Evolutionary conservation across 2,329 filamentous ascomycete genomes (phyloP).

Genomic region (Aspergillus sp.): DNA sequence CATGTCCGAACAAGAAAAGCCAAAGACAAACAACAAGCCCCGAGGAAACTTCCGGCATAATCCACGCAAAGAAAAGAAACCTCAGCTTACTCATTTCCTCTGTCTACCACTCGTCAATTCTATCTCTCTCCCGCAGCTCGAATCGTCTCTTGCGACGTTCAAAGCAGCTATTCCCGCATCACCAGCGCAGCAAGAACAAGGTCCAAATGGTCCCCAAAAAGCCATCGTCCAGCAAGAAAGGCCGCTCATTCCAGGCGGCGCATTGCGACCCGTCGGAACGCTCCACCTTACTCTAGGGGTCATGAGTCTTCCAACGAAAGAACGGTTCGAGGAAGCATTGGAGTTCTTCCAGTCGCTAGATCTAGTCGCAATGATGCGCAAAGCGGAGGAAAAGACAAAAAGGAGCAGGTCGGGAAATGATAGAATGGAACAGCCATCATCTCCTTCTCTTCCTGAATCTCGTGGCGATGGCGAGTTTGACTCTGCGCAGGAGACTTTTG

Average conservation of each 20-base stretch:
- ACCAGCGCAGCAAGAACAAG: constrained; percentile 4
- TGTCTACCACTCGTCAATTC: constrained; percentile 56
- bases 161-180: constrained; percentile 46
- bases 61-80: constrained; percentile 16
- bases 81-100: constrained; percentile 41
- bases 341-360: constrained; percentile 42
- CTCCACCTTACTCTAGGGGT: constrained; percentile 83
- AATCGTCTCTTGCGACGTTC: constrained; percentile 57
- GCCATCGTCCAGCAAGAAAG: constrained; percentile 26
- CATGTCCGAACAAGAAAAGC: constrained; percentile 4
- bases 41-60: neutral
- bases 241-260: constrained; percentile 53
- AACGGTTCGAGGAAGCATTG: constrained; percentile 43
- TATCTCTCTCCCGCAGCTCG: constrained; percentile 57
- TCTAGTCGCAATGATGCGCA: constrained; percentile 30
- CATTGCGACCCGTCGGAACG: constrained; percentile 69
- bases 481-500: neutral
- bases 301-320: constrained; percentile 60
- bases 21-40: constrained; percentile 2
- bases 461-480: too few relatives aligned
- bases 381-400: constrained; percentile 24
- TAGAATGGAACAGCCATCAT: neutral
- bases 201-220: constrained; percentile 7
- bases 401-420: neutral
- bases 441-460: too few relatives aligned